Percentiles rank a stretch among this genome's conserved stretches.
These are phyloP conservation scores for Salmacisia buchloeana DNA, from an alignment of 1,284 basidiomycete genomes.

Conservation along the genomic window DNA sequence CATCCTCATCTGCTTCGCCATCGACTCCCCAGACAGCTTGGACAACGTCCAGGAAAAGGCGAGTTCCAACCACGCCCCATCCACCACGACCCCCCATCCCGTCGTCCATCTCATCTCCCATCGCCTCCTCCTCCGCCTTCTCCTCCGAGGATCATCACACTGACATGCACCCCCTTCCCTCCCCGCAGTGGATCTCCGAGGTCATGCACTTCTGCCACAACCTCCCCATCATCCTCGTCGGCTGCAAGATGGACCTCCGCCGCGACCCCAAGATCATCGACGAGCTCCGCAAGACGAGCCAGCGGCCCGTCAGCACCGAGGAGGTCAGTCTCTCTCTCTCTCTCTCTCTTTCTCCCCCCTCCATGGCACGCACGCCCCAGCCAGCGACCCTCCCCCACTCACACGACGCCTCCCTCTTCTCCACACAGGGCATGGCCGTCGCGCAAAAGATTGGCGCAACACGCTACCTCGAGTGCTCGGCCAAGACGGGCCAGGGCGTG, in stretches of 20 bases:
- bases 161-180: constrained; percentile 1
- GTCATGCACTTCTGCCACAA: constrained; percentile 86
- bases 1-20: constrained; percentile 86
- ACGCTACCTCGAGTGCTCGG: constrained; percentile 84
- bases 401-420: background rate
- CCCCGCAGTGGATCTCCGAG: constrained; percentile 79
- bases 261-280: constrained; percentile 51
- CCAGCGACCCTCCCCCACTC: constrained; percentile 55
- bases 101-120: background rate
- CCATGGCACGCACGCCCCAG: constrained; percentile 62
- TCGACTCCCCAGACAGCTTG: constrained; percentile 84
- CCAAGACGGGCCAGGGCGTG: constrained; percentile 81
- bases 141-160: constrained; percentile 5
- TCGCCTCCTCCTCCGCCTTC: background rate
- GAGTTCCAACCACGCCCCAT: background rate
- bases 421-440: constrained; percentile 68
- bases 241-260: constrained; percentile 64
- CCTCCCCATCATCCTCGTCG: constrained; percentile 77
- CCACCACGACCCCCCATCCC: background rate
- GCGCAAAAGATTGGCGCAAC: constrained; percentile 82
- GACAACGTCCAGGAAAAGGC: constrained; percentile 96
- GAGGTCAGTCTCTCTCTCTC: constrained; percentile 19
- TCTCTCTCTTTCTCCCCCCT: background rate
- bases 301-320: constrained; percentile 48
- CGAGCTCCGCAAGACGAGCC: constrained; percentile 49